A percentile compares a stretch with the other conserved stretches of the same genome.
phyloP scores from a whole-genome alignment of 495 filamentous ascomycete genomes.

The Penicillium malachiteum region DNA sequence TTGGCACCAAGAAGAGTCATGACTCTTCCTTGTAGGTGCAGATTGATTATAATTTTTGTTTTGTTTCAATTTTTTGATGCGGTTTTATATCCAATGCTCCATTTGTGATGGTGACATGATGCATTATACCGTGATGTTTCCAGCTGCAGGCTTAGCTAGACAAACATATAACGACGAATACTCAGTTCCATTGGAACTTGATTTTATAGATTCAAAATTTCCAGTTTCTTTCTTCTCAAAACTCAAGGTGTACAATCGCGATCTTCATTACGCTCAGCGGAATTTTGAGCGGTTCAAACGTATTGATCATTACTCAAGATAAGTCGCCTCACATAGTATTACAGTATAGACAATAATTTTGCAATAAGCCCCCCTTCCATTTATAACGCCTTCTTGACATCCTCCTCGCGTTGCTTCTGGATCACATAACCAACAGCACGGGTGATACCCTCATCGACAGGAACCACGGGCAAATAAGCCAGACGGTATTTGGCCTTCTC shows the following conservation, averaged over 20 bases:
- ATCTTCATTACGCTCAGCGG: background rate
- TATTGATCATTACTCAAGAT: background rate
- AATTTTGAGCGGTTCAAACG: background rate
- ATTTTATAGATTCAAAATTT: background rate
- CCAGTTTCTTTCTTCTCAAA: background rate
- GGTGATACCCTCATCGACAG: conserved; percentile 70
- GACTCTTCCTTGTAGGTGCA: background rate
- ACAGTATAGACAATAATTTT: conserved; percentile 26
- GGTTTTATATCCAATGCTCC: background rate
- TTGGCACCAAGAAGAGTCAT: conserved; percentile 5
- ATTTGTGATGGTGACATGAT: background rate
- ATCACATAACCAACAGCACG: conserved; percentile 66
- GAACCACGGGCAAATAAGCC: conserved; percentile 73
- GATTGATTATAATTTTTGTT: conserved; percentile 1
- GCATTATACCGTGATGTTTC: background rate
- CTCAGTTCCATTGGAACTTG: background rate
- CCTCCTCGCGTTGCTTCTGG: conserved; percentile 43
- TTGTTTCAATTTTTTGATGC: background rate
- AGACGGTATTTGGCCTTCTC: conserved; percentile 79
- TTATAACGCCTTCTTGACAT: conserved; percentile 48
- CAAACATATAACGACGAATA: background rate
- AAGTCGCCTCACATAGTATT: conserved; percentile 19
- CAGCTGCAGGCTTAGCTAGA: background rate
- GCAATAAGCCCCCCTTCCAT: conserved; percentile 3
- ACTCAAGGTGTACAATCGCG: background rate